A percentile compares a stretch with the other conserved stretches of the same genome.
Conservation (phyloP, 75 land plant genomes). For the Ceratopteris richardii region DNA sequence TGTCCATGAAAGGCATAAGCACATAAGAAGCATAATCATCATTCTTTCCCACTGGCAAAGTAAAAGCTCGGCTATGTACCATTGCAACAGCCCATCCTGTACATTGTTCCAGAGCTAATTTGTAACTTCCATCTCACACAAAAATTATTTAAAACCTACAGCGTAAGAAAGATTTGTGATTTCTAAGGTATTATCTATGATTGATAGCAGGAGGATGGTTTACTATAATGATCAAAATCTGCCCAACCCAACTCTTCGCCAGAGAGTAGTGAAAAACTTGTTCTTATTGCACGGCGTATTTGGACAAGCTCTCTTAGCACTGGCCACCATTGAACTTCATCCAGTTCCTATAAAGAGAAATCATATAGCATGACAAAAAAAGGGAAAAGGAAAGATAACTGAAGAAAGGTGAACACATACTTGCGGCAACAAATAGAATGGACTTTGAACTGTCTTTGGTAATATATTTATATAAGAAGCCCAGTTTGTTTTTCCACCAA, state of each 20-base stretch:
- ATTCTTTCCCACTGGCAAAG: conserved; percentile 27
- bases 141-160: background rate
- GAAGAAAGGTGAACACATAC: background rate
- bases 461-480: conserved; percentile 22
- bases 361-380: background rate
- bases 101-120: background rate
- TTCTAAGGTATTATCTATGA: background rate
- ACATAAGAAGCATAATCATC: conserved; percentile 34
- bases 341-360: conserved; percentile 18
- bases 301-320: conserved; percentile 29
- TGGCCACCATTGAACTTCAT: conserved; percentile 42
- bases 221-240: conserved; percentile 29
- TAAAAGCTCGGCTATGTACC: conserved; percentile 42
- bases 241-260: conserved; percentile 11
- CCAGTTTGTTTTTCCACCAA: conserved; percentile 24
- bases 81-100: conserved; percentile 36
- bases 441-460: conserved; percentile 21
- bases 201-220: background rate
- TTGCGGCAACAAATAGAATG: conserved; percentile 6
- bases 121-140: no score
- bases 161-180: background rate
- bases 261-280: conserved; percentile 16
- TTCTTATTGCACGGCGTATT: conserved; percentile 27
- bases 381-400: background rate
- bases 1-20: conserved; percentile 43